Base-by-base conservation (phyloP, 129 eudicot genomes). In the Scalesia atractyloides region DNA sequence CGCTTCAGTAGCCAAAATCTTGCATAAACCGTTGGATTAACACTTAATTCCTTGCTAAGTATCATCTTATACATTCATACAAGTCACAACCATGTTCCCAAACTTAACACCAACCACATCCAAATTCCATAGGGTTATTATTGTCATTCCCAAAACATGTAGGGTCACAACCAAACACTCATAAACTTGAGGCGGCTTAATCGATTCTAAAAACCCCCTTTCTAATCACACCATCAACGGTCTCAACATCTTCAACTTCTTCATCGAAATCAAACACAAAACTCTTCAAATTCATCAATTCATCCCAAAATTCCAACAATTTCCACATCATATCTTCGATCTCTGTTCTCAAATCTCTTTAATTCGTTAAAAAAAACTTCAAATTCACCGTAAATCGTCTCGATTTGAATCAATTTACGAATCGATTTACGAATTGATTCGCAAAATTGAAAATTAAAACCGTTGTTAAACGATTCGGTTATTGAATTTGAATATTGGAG, bases 191-290 rank as follows among this genome's bases (percentile, higher is more conserved):
- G 66, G 66, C 66, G 66, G 44, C 66, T 60, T 33, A 33, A 60
- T 60, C 66, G 66, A 60, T 30, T 2, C 44, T 1, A 63, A 63
- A 26, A 37, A 24, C 68, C 68, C 68, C 36, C 61, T 62, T 63
- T 16, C 36, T 58, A 68, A 68, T 60, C 49, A 20, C 66, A 57
- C 47, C 64, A 76, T 83, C 87, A 86, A 84, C 94, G 74, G 96
- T 81, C 85, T 58, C 91, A 78, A 96, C 96, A 93, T 82, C 94
- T 89, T 89, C 82, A 81, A 69, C 89, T 92, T 96, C 87, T 81
- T 76, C 64, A 75, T 85, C 87, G 68, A 84, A 80, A 76, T 46
- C 70, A 73, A 57, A 83, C 56, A 75, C 15, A 47, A 30, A 66
- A 36, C 58, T 65, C 22, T 9, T 47, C 15, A 39, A 43, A 57